Evolutionary conservation across 306 rosid genomes (phyloP), one percentile per base, ranked within the genome.

Genomic region (Ormosia emarginata): DNA sequence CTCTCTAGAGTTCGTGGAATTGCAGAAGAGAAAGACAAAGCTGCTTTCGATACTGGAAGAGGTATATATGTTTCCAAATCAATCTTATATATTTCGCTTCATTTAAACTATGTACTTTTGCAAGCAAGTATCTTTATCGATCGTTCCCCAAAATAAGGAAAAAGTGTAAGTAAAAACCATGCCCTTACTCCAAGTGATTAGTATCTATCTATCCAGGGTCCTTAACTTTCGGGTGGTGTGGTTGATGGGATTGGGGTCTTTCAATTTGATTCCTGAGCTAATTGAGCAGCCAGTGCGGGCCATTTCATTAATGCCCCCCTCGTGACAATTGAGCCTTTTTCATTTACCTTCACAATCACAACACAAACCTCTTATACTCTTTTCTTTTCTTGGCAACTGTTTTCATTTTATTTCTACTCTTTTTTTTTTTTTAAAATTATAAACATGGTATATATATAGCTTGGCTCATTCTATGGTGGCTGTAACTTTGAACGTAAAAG

Each of bases 41-140:
- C 95, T 96, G 34, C 94, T 93, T 53, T 82, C 96, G 30, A 88
- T 96, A 98, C 92, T 96, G 4, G 99, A 96, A 86, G 97, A 96
- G 97, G 99, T 96, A 90, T 56, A 40, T 72, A 50, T 34, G 36
- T 74, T 50, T 69, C 57, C 4, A 11, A 32, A 73, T 74, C 18
- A 24, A 24, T 24, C 49, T 72, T 12, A 49, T 13, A 49, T 49
- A 67, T 67, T 74, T 67, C 17, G 4, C 79, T 83, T 78, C 83
- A 83, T 70, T 79, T 59, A 78, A 63, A n/a, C 24, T 1, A 32
- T 32, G 53, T 64, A 29, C 77, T 52, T 53, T 53, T 33, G 36
- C 56, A 13, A 71, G 57, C 63, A 15, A 44, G 30, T 55, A 68
- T 24, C 75, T 63, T 83, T 43, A 46, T 82, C 44, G 41, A 44